phyloP scores from a whole-genome alignment of 352 stramenopile genomes.

The Aphanomyces invadans region DNA sequence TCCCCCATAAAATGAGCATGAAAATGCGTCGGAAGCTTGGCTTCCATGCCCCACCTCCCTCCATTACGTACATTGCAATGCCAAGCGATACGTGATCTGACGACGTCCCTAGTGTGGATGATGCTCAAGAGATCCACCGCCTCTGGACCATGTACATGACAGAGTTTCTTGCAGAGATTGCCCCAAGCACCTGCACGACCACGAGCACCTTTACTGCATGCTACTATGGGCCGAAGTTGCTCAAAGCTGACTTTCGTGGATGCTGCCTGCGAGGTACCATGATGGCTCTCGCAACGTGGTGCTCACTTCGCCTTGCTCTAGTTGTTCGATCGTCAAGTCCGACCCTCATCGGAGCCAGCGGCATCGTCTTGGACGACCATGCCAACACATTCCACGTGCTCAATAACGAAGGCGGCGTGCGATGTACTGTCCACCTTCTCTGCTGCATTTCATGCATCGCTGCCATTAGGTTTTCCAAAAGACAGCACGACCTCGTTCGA shows the following conservation, averaged over 20 bases:
- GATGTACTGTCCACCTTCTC: too few species aligned
- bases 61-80: background rate
- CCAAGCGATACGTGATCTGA: background rate
- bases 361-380: conserved; percentile 18
- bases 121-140: background rate
- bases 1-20: conserved; percentile 20
- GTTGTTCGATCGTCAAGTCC: conserved; percentile 13
- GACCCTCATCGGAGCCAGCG: background rate
- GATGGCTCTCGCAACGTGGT: background rate
- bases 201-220: conserved; percentile 6
- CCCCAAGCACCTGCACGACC: background rate
- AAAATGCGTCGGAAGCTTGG: background rate
- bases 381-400: conserved; percentile 13
- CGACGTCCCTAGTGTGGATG: background rate
- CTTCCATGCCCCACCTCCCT: background rate
- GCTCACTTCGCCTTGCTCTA: too few species aligned
- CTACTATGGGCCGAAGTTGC: conserved; percentile 15
- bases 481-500: background rate
- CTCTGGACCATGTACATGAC: conserved; percentile 18
- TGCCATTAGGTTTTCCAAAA: conserved; percentile 8
- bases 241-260: conserved; percentile 21
- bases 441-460: too few species aligned
- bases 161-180: background rate
- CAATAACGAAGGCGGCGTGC: background rate
- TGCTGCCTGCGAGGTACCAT: background rate